phyloP scores from a whole-genome alignment of 1,284 basidiomycete species.

The Leccinum pachyderme region DNA sequence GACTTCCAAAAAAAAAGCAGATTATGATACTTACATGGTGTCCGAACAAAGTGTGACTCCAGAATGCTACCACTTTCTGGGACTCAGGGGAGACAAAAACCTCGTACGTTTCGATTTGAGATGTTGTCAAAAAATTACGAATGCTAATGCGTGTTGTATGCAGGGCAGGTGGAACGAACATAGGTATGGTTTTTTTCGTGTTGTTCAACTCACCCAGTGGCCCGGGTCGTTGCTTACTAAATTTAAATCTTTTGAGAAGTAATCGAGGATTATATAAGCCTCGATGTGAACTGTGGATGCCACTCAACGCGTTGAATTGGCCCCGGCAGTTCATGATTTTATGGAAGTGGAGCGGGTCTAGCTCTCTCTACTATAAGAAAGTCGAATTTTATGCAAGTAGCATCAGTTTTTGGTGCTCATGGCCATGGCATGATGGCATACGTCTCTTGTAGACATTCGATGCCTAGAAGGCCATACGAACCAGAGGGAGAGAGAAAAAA shows the following conservation, averaged over 20 bases:
- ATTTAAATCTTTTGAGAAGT: no score
- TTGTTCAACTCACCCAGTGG: not conserved
- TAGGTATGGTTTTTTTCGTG: constrained; percentile 22
- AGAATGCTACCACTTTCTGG: constrained; percentile 19
- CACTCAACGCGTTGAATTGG: no score
- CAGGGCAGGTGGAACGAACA: constrained; percentile 25
- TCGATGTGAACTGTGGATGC: no score
- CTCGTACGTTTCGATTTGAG: constrained; percentile 14
- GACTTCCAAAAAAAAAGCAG: constrained; percentile 11
- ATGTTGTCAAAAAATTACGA: not conserved
- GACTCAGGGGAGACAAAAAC: constrained; percentile 8
- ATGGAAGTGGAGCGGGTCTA: no score
- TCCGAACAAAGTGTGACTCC: constrained; percentile 13
- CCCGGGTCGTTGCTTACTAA: no score
- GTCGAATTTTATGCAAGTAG: not conserved
- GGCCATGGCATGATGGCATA: not conserved
- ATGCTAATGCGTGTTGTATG: not conserved
- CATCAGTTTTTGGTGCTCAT: not conserved
- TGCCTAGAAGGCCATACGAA: not conserved
- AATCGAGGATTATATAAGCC: no score
- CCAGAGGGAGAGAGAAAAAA: not conserved
- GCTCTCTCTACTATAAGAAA: not conserved
- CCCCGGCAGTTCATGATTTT: no score
- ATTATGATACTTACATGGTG: no score
- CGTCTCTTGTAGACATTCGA: not conserved